Evolutionary conservation across 164 flowering plant genomes (phyloP).

Genomic region (Cinnamomum micranthum): DNA sequence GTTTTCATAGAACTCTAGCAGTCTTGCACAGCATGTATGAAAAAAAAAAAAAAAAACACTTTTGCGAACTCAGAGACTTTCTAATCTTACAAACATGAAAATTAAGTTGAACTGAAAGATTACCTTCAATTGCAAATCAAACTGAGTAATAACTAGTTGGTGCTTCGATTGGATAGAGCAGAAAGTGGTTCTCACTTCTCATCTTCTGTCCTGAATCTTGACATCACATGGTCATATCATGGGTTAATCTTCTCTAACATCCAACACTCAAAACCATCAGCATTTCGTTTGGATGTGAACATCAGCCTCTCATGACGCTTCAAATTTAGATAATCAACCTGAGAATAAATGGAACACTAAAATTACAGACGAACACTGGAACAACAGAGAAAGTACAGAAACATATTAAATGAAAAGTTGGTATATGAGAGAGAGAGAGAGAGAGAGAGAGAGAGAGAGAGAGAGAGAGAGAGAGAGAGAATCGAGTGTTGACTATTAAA

Average conservation of each 20-base stretch:
- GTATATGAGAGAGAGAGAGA: background rate
- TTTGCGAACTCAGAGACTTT: background rate
- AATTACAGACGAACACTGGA: background rate
- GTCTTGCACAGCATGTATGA: background rate
- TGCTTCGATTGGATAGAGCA: background rate
- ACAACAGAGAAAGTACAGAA: background rate
- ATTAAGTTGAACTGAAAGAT: background rate
- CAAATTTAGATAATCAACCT: conserved; percentile 92
- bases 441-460: background rate
- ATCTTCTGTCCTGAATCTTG: background rate
- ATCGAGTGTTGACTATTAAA: conserved; percentile 3
- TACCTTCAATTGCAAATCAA: background rate
- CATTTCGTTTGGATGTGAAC: conserved; percentile 30
- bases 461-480: background rate
- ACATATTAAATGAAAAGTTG: background rate
- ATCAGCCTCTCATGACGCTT: conserved; percentile 58
- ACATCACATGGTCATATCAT: conserved; percentile 11
- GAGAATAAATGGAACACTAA: conserved; percentile 7
- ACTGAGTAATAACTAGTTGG: background rate
- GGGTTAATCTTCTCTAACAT: conserved; percentile 52
- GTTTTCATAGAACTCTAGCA: background rate
- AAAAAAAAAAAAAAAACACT: too few species aligned
- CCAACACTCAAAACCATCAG: conserved; percentile 49
- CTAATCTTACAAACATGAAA: background rate
- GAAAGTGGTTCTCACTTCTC: background rate